phyloP scores from a whole-genome alignment of 805 yeast species.

The Pichia ethanolica region DNA sequence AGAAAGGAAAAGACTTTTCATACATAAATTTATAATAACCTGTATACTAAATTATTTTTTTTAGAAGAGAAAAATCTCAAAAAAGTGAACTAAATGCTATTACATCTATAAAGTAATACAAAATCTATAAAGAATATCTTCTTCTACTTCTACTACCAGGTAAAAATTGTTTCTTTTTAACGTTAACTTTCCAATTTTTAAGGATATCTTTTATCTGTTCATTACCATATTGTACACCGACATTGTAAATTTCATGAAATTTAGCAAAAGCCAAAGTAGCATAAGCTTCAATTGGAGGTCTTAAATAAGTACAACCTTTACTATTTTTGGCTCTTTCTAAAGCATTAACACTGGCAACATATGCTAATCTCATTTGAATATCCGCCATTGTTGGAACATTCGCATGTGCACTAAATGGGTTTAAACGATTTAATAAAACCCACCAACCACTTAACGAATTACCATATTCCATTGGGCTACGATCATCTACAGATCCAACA shows the following conservation, averaged over 20 bases:
- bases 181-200: conserved; percentile 35
- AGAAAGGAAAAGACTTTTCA: too few species aligned
- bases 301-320: conserved; percentile 75
- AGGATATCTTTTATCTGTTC: conserved; percentile 41
- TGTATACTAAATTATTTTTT: too few species aligned
- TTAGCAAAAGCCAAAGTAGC: conserved; percentile 90
- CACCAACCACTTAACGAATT: conserved; percentile 89
- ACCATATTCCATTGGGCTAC: conserved; percentile 85
- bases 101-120: neutral
- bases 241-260: conserved; percentile 81
- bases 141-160: conserved; percentile 29
- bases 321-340: conserved; percentile 78
- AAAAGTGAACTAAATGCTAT: too few species aligned
- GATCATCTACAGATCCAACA: conserved; percentile 91
- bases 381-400: conserved; percentile 93
- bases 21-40: too few species aligned
- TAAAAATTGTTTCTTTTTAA: conserved; percentile 16
- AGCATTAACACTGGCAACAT: conserved; percentile 92
- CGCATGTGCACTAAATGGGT: conserved; percentile 82
- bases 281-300: conserved; percentile 91
- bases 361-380: conserved; percentile 85
- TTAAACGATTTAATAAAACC: conserved; percentile 82
- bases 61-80: too few species aligned
- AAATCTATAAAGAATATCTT: conserved; percentile 52
- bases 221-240: conserved; percentile 72